Evolutionary conservation across 1,284 basidiomycete genomes (phyloP), one percentile per base, ranked within the genome.

Genomic region (Apiotrichum sp.): DNA sequence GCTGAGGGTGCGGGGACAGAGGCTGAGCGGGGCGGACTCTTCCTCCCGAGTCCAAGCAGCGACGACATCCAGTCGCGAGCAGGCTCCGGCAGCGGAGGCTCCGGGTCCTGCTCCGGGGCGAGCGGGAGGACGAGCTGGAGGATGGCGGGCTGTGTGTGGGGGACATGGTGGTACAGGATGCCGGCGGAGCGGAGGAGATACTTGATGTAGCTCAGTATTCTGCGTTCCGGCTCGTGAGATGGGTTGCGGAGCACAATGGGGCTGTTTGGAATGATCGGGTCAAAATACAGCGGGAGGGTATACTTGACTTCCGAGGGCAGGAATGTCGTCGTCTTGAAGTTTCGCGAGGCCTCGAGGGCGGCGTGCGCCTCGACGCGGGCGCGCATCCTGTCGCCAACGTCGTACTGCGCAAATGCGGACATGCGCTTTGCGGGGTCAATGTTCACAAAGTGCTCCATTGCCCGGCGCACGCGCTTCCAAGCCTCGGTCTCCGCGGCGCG

Each of bases 251-350:
- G 65, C 1, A 67, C 57, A 34, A 76, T 50, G 38, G 69, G 60
- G n/a, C 47, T 46, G 38, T 41, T 35, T 31, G 44, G 31, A 2
- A 38, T 40, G 34, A 13, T 35, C 4, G 52, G 50, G 29, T 67
- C 63, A 8, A 72, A 61, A 35, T 69, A 68, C 11, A 76, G 64
- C 8, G 72, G 75, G 1, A 82, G 74, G 2, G 75, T 77, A 61
- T 81, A 79, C 61, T 78, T 78, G 38, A 78, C 71, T 22, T 77
- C 69, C 4, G 74, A 59, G 1, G 78, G 70, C n/a, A 77, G 58
- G 59, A 79, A 82, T 1, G 75, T 76, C 6, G 79, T 79, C 52
- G 76, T 77, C 62, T 81, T 81, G 73, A 82, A 80, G 50, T 72
- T 66, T 33, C 59, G 33, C 14, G 47, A 40, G 31, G 42, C 34